phyloP scores from a whole-genome alignment of 352 stramenopile species.

The Phytopythium delawarense region DNA sequence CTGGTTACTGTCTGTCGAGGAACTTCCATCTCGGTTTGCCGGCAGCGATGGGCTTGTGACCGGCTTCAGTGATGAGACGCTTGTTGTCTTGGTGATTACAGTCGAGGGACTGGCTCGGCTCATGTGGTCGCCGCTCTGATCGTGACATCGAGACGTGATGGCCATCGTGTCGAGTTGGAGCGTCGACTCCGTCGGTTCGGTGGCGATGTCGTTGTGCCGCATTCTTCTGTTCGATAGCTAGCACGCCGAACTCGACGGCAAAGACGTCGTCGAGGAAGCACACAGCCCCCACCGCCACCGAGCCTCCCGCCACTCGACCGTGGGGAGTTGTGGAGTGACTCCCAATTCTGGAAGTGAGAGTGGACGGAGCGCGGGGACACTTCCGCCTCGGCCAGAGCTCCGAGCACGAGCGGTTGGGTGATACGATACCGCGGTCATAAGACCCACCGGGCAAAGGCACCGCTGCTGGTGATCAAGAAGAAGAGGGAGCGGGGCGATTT shows the following conservation, averaged over 20 bases:
- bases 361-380: background rate
- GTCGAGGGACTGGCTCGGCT: background rate
- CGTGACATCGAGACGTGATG: background rate
- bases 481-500: background rate
- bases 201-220: background rate
- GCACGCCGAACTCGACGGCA: background rate
- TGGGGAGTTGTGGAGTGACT: background rate
- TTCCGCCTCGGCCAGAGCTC: background rate
- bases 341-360: background rate
- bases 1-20: background rate
- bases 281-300: background rate
- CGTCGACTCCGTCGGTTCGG: background rate
- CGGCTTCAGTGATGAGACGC: background rate
- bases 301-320: background rate
- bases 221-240: background rate
- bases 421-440: slow-evolving; percentile 4
- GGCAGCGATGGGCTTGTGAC: background rate
- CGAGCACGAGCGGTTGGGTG: background rate
- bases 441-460: background rate
- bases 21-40: background rate
- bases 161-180: background rate
- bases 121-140: background rate
- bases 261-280: background rate
- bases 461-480: background rate
- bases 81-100: background rate